A percentile compares a stretch with the other conserved stretches of the same genome.
Conservation (phyloP, 1,139 yeast species). For the Sugiyamaella paludigena region DNA sequence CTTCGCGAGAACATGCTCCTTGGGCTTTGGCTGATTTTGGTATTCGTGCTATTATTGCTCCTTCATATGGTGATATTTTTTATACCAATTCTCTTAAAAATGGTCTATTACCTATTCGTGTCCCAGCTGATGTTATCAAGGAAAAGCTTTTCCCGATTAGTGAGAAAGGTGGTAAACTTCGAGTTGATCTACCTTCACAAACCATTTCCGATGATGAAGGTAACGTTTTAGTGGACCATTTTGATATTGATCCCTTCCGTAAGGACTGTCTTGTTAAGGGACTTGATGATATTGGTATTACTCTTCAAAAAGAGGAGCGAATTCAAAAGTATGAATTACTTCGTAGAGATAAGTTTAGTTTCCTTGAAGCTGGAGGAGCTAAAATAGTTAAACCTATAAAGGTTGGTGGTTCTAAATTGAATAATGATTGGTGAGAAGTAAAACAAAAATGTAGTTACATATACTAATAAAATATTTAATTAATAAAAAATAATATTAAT, state of each 20-base stretch:
- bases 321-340: slow-evolving; percentile 69
- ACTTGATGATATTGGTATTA: slow-evolving; percentile 93
- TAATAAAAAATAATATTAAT: not conserved
- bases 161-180: slow-evolving; percentile 62
- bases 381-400: slow-evolving; percentile 14
- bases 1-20: slow-evolving; percentile 98
- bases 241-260: slow-evolving; percentile 87
- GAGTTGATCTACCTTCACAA: slow-evolving; percentile 84
- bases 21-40: slow-evolving; percentile 99
- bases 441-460: not conserved
- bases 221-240: slow-evolving; percentile 72
- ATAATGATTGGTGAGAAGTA: slow-evolving; percentile 15
- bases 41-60: slow-evolving; percentile 91
- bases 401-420: slow-evolving; percentile 9
- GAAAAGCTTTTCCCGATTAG: slow-evolving; percentile 78
- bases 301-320: slow-evolving; percentile 81
- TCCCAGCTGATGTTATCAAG: slow-evolving; percentile 69
- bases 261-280: slow-evolving; percentile 94
- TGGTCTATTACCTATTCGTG: slow-evolving; percentile 86
- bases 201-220: slow-evolving; percentile 68
- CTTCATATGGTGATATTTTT: slow-evolving; percentile 96
- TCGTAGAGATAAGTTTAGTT: slow-evolving; percentile 79
- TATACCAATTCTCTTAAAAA: slow-evolving; percentile 95
- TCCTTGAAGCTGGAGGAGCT: slow-evolving; percentile 54
- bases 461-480: not conserved